Conservation (phyloP, 139 green algal genomes). For the Chlorella sp. region DNA sequence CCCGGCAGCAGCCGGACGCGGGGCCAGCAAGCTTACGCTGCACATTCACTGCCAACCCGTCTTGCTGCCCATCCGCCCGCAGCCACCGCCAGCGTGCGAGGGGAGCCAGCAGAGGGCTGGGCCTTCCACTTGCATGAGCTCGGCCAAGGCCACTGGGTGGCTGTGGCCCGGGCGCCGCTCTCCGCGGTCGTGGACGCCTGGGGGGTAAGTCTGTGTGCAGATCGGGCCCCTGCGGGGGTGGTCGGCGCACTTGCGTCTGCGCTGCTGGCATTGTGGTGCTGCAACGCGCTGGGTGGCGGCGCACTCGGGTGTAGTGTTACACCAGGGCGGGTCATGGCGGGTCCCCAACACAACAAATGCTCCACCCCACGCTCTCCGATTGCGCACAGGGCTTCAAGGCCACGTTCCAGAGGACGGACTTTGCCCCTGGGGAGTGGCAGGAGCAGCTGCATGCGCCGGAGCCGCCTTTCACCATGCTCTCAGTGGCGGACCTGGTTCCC, state of each 20-base stretch:
- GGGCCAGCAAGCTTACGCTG: neutral
- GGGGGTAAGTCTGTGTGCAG: constrained; percentile 57
- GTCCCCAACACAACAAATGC: neutral
- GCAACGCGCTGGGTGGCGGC: too few relatives aligned
- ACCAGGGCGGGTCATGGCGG: too few relatives aligned
- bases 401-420: constrained; percentile 17
- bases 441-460: constrained; percentile 18
- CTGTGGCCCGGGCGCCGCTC: constrained; percentile 63
- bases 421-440: constrained; percentile 15
- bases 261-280: neutral
- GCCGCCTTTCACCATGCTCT: constrained; percentile 35
- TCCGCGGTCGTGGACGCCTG: constrained; percentile 60
- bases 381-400: constrained; percentile 37
- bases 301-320: too few relatives aligned
- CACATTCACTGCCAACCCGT: neutral
- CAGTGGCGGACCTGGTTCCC: constrained; percentile 38
- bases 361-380: neutral
- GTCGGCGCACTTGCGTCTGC: too few relatives aligned
- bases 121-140: constrained; percentile 66
- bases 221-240: too few relatives aligned
- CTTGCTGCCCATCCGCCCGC: neutral
- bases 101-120: constrained; percentile 31
- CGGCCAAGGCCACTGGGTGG: constrained; percentile 61
- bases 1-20: neutral
- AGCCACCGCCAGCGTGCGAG: constrained; percentile 29